Percentiles rank a stretch among this genome's conserved stretches.
These are phyloP conservation scores for Saccharomycopsis sp. DNA, from an alignment of 805 yeast genomes.

Conservation along the genomic window DNA sequence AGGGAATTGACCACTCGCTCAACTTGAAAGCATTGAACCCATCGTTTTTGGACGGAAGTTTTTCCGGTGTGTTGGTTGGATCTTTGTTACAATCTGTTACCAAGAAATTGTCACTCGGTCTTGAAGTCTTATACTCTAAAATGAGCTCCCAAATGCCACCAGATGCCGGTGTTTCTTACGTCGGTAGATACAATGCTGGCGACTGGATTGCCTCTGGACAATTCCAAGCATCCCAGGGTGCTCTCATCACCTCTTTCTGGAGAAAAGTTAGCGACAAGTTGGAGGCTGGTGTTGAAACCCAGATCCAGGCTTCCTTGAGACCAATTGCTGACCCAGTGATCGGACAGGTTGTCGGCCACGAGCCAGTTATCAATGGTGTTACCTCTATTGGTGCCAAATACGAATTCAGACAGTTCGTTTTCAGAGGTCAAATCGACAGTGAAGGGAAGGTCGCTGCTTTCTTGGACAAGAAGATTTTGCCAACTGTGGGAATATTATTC, in stretches of 20 bases:
- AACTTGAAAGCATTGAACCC: constrained; percentile 93
- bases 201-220: constrained; percentile 94
- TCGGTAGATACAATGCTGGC: constrained; percentile 81
- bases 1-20: constrained; percentile 80
- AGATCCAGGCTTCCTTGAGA: constrained; percentile 65
- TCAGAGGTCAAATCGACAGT: constrained; percentile 92
- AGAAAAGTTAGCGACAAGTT: constrained; percentile 87
- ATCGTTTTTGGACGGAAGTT: constrained; percentile 61
- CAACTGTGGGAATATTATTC: constrained; percentile 82
- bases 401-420: constrained; percentile 92
- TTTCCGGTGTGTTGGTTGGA: constrained; percentile 89
- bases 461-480: constrained; percentile 89
- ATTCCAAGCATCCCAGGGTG: constrained; percentile 80
- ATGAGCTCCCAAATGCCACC: constrained; percentile 71
- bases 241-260: constrained; percentile 85
- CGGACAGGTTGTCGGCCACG: constrained; percentile 75
- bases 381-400: constrained; percentile 96
- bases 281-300: constrained; percentile 91
- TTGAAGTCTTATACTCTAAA: constrained; percentile 81
- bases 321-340: constrained; percentile 70
- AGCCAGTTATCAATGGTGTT: constrained; percentile 81
- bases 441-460: constrained; percentile 85
- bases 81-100: constrained; percentile 87
- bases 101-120: constrained; percentile 76
- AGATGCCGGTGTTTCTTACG: constrained; percentile 84